Evolutionary conservation across 2,329 filamentous ascomycete species (phyloP).

Genomic region (Aspergillus piperis): DNA sequence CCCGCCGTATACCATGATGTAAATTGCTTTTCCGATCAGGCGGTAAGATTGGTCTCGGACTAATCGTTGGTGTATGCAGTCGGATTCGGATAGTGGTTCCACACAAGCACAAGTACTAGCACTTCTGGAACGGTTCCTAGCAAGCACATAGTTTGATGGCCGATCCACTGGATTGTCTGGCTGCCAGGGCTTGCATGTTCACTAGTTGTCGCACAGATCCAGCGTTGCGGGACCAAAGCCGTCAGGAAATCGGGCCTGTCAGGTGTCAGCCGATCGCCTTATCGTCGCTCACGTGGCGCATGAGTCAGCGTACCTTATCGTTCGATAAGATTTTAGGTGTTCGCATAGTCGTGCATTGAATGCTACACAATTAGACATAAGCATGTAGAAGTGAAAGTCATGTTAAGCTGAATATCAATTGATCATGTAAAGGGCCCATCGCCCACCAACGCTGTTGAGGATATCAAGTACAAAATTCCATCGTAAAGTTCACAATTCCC

Average conservation of each 20-base stretch:
- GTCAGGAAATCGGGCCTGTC: not conserved
- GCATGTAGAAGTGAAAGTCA: not conserved
- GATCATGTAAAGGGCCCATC: not conserved
- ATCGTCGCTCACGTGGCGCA: not conserved
- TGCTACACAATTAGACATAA: not conserved
- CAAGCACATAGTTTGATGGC: not conserved
- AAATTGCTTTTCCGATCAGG: not conserved
- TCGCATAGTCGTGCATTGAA: not conserved
- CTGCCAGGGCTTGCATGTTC: not conserved
- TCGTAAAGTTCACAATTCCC: not conserved
- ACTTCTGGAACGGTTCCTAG: not conserved
- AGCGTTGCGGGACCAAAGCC: not conserved
- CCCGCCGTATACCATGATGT: constrained; percentile 30
- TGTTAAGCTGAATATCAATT: not conserved
- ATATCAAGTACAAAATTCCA: not conserved
- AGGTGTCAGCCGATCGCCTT: not conserved
- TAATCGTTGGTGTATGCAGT: not conserved
- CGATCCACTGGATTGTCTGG: not conserved
- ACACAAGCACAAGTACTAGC: not conserved
- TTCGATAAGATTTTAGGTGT: not conserved
- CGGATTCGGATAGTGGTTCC: not conserved
- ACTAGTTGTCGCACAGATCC: not conserved
- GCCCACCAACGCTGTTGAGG: not conserved
- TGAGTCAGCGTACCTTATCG: not conserved
- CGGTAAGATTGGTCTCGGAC: not conserved